Base-by-base conservation (phyloP, 495 filamentous ascomycete genomes). In the Elasticomyces elasticus region DNA sequence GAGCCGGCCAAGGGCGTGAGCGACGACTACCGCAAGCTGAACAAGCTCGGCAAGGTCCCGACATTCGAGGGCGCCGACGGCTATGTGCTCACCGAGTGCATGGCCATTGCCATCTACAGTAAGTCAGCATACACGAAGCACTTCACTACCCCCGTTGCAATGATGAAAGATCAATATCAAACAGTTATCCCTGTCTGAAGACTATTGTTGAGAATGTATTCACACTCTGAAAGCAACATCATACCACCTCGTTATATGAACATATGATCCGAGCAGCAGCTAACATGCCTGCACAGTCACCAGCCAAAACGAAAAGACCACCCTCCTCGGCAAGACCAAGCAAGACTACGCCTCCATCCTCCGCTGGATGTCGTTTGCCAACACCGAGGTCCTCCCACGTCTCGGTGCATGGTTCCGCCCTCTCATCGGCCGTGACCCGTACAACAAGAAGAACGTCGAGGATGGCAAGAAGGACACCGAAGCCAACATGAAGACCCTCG, bases 141-240 rank as follows among this genome's bases (percentile, higher is more conserved):
- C 51, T 55, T 49, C 54, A 49, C 11, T 19, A 19, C 49, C 51
- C 45, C 41, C 30, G 30, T 38, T 46, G 50, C 44, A 54, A 19
- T 87, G 88, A 94, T 94, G 89, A 94, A 77, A 76, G 73, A 74
- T 25, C 15, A 26, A 49, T 77, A 74, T 75, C 71, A 64, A 62
- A 64, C 85, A 94, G 90, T 96, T 96, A 96, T 96, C 90, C 90
- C 90, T 96, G 87, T 84, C 90, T 92, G 87, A 96, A 94, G 71
- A 68, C 69, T 76, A 72, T 68, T 91, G 87, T 94, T 88, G 86
- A 91, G 79, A 77, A 52, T 50, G 60, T 64, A 66, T 67, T 75
- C 69, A 72, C 75, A 76, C 74, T 83, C 82, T 84, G 82, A 83
- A 62, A 48, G 38, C 33, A 25, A 48, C 45, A 11, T 28, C 26